Percentiles rank a stretch among this genome's conserved stretches.
These are phyloP conservation scores for Penicillium taxi DNA, from an alignment of 495 filamentous ascomycete species.

Conservation along the genomic window DNA sequence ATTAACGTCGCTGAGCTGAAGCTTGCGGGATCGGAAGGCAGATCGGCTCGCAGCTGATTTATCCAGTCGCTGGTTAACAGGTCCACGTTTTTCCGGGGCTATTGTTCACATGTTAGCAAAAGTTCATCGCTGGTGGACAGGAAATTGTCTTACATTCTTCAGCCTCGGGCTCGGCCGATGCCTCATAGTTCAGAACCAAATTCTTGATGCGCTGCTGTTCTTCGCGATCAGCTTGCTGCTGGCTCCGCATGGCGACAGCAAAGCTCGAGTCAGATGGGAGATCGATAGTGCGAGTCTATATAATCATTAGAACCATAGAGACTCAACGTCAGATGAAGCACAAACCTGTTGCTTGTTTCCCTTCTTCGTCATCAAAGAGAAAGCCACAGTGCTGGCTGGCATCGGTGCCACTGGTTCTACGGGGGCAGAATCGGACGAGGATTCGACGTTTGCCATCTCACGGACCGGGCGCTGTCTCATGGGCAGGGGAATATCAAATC, in stretches of 20 bases:
- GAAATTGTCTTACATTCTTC: conserved; percentile 52
- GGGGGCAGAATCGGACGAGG: conserved; percentile 27
- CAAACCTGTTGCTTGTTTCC: conserved; percentile 88
- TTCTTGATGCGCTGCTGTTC: conserved; percentile 98
- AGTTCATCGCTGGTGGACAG: background rate
- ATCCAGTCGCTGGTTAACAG: conserved; percentile 45
- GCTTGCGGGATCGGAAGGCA: conserved; percentile 77
- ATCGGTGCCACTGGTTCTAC: conserved; percentile 30
- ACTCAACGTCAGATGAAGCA: background rate
- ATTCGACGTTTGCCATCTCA: conserved; percentile 43
- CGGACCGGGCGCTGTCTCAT: conserved; percentile 71
- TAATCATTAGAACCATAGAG: conserved; percentile 2
- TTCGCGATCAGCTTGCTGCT: conserved; percentile 88
- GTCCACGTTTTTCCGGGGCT: conserved; percentile 32
- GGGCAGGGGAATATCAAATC: conserved; percentile 90
- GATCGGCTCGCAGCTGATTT: conserved; percentile 62
- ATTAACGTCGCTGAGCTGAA: conserved; percentile 94
- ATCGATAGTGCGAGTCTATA: conserved; percentile 85
- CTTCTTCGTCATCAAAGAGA: conserved; percentile 90
- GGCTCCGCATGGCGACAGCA: conserved; percentile 88
- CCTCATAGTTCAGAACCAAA: conserved; percentile 91
- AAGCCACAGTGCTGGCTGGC: conserved; percentile 69
- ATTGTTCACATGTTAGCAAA: conserved; percentile 1
- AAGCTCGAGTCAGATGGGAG: conserved; percentile 91
- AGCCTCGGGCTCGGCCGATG: conserved; percentile 65